Percentiles rank a stretch among this genome's conserved stretches.
phyloP scores from a whole-genome alignment of 768 basidiomycete species.

The Fistulinella prunicolor region DNA sequence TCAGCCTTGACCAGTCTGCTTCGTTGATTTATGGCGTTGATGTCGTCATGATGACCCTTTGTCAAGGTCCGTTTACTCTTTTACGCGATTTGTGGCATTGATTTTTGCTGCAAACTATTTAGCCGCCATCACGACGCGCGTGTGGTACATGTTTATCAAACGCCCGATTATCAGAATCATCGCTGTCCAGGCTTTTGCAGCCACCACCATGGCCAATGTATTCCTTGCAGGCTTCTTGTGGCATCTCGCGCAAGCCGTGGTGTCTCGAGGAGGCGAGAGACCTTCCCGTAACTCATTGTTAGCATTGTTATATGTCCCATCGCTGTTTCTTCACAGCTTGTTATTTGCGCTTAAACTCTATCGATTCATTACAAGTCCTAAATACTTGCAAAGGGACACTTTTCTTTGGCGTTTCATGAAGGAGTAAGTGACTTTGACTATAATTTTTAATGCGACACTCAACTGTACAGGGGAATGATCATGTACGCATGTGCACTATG shows the following conservation, averaged over 20 bases:
- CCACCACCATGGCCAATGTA: not conserved
- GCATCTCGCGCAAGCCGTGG: not conserved
- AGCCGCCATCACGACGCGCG: conserved; percentile 16
- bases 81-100: not conserved
- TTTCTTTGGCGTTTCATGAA: conserved; percentile 17
- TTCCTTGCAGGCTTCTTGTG: not conserved
- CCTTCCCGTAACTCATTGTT: not conserved
- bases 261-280: not conserved
- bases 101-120: not conserved
- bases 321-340: conserved; percentile 12
- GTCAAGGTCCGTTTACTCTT: conserved; percentile 12
- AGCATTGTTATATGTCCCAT: conserved; percentile 12
- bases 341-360: conserved; percentile 16
- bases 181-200: not conserved
- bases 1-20: not conserved
- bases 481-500: conserved; percentile 22
- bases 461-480: conserved; percentile 18
- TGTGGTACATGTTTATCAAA: conserved; percentile 19
- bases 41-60: conserved; percentile 2
- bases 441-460: not conserved
- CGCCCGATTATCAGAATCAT: not conserved
- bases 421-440: conserved; percentile 9
- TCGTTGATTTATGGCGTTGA: not conserved
- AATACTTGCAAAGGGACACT: conserved; percentile 2
- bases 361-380: conserved; percentile 8